Conservation (phyloP, 2,329 filamentous ascomycete species). For the Nothophaeocryptopus gaeumannii region DNA sequence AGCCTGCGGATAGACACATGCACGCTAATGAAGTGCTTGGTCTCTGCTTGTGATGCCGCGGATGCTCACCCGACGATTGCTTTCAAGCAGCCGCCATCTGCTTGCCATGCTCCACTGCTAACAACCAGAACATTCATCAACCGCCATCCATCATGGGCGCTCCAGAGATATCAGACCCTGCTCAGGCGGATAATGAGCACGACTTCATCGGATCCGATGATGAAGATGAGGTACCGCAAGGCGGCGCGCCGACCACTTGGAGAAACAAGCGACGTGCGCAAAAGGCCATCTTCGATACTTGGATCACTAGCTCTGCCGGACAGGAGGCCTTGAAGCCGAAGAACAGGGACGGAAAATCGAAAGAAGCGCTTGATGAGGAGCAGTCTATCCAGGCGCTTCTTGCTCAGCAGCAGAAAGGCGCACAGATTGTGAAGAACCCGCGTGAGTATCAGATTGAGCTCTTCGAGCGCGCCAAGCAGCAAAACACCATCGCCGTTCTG, state of each 20-base stretch:
- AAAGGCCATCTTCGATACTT: constrained; percentile 43
- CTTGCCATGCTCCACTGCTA: constrained; percentile 5
- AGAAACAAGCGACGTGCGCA: constrained; percentile 42
- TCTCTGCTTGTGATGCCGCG: too few species aligned
- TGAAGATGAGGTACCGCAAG: constrained; percentile 18
- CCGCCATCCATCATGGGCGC: constrained; percentile 12
- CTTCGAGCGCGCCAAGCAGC: constrained; percentile 78
- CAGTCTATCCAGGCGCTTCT: constrained; percentile 55
- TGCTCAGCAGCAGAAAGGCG: constrained; percentile 48
- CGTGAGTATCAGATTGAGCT: constrained; percentile 90
- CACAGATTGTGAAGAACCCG: constrained; percentile 68
- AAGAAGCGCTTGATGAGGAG: constrained; percentile 43
- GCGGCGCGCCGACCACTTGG: constrained; percentile 25
- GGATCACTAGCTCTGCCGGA: constrained; percentile 43
- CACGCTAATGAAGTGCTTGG: background rate
- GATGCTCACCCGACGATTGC: background rate
- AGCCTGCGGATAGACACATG: background rate
- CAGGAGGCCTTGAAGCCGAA: constrained; percentile 43
- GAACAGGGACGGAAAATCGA: constrained; percentile 32
- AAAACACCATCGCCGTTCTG: constrained; percentile 88
- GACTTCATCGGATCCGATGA: constrained; percentile 21
- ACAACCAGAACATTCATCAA: constrained; percentile 4
- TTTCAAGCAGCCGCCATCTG: background rate
- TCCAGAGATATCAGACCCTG: constrained; percentile 1
- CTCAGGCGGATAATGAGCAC: constrained; percentile 3